Evolutionary conservation across 2,329 filamentous ascomycete species (phyloP).

Genomic region (Endothia cerciana): DNA sequence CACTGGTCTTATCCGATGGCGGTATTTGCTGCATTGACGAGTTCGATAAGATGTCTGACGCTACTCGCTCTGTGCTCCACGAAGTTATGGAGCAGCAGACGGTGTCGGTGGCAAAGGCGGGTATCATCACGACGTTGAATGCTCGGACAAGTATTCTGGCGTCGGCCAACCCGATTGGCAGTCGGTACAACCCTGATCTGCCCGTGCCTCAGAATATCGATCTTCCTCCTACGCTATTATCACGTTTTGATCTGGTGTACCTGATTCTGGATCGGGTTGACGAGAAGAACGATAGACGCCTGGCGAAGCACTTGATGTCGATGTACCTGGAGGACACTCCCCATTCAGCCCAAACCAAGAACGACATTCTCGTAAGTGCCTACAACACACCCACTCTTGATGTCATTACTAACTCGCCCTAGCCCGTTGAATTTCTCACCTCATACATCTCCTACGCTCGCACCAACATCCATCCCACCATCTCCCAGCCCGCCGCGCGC

Average conservation of each 20-base stretch:
- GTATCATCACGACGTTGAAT: conserved; percentile 96
- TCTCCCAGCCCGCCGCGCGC: conserved; percentile 78
- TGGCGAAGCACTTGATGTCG: conserved; percentile 89
- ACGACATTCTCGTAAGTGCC: conserved; percentile 77
- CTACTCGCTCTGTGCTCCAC: conserved; percentile 78
- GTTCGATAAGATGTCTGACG: conserved; percentile 85
- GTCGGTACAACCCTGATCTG: conserved; percentile 94
- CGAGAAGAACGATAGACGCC: conserved; percentile 82
- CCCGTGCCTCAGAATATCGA: conserved; percentile 98
- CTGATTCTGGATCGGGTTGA: conserved; percentile 93
- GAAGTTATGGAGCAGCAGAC: conserved; percentile 91
- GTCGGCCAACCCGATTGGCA: conserved; percentile 96
- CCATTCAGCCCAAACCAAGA: conserved; percentile 73
- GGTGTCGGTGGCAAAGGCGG: conserved; percentile 84
- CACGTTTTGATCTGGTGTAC: conserved; percentile 96
- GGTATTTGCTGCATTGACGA: conserved; percentile 86
- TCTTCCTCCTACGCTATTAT: conserved; percentile 89
- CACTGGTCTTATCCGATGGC: conserved; percentile 77
- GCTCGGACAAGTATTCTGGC: conserved; percentile 94
- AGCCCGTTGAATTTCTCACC: conserved; percentile 94
- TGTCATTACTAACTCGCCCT: conserved; percentile 16
- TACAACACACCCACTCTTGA: background rate
- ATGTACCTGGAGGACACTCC: conserved; percentile 97
- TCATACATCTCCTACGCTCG: conserved; percentile 97
- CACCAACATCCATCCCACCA: conserved; percentile 78